These are phyloP conservation scores for Pseudisothecium myosuroides DNA, from an alignment of 225 moss, liverwort and hornwort species.

Conservation along the genomic window DNA sequence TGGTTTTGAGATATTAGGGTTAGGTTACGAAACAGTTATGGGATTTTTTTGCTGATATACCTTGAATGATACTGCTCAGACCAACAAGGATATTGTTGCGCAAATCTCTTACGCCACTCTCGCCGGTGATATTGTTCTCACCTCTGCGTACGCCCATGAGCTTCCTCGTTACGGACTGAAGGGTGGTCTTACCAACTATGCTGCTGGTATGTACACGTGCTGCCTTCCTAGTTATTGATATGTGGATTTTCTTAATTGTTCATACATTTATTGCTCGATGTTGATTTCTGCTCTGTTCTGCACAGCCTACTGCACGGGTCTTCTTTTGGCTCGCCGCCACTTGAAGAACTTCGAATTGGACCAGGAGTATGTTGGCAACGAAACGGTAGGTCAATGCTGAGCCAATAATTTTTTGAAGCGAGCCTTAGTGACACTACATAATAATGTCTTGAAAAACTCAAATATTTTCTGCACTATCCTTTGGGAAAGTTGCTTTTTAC, in stretches of 20 bases:
- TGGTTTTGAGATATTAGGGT: not conserved
- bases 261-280: not conserved
- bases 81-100: slow-evolving; percentile 84
- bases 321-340: slow-evolving; percentile 55
- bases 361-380: slow-evolving; percentile 58
- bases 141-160: slow-evolving; percentile 74
- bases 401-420: too few species aligned
- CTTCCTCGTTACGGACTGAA: slow-evolving; percentile 65
- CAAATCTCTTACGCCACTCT: slow-evolving; percentile 79
- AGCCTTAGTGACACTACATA: not conserved
- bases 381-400: slow-evolving; percentile 6
- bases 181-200: slow-evolving; percentile 67
- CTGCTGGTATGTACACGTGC: slow-evolving; percentile 34
- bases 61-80: slow-evolving; percentile 8
- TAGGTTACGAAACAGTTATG: not conserved
- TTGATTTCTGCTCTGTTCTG: not conserved
- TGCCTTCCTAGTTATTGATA: too few species aligned
- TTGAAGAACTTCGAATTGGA: slow-evolving; percentile 55
- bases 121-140: slow-evolving; percentile 70
- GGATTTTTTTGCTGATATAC: not conserved
- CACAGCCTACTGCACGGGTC: slow-evolving; percentile 60
- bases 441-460: not conserved
- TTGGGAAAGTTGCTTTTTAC: not conserved
- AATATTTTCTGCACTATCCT: not conserved
- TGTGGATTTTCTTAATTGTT: not conserved